A percentile compares a stretch with the other conserved stretches of the same genome.
Conservation (phyloP, 805 yeast genomes). For the Myxozyma nipponensis region DNA sequence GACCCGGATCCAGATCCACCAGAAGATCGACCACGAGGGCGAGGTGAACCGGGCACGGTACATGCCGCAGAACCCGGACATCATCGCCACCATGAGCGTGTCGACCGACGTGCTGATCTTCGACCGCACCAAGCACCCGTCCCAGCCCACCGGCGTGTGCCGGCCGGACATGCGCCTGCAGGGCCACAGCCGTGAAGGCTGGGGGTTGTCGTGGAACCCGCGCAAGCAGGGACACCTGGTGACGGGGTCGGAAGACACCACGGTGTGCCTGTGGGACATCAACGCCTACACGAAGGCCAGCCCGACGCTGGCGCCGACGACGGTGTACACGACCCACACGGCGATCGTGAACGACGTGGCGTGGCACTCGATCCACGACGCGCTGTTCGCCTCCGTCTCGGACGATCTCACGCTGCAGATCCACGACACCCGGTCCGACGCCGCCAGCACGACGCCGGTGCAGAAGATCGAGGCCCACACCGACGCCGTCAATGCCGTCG, state of each 20-base stretch:
- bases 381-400: conserved; percentile 63
- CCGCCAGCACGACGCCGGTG: conserved; percentile 33
- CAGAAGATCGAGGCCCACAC: conserved; percentile 48
- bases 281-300: conserved; percentile 28
- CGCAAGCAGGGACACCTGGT: conserved; percentile 43
- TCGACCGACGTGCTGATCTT: conserved; percentile 37
- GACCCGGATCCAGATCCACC: conserved; percentile 44
- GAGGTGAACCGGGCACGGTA: conserved; percentile 62
- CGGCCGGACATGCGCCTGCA: conserved; percentile 53
- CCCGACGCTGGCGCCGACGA: conserved; percentile 42
- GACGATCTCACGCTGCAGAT: conserved; percentile 64
- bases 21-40: conserved; percentile 59
- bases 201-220: conserved; percentile 65
- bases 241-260: conserved; percentile 63
- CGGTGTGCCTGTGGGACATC: conserved; percentile 69
- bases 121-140: conserved; percentile 71
- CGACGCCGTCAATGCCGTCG: conserved; percentile 64
- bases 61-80: conserved; percentile 46
- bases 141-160: conserved; percentile 40
- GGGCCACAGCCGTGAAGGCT: conserved; percentile 64
- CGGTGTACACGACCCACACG: conserved; percentile 48
- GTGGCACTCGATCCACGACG: conserved; percentile 46
- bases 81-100: conserved; percentile 53
- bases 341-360: conserved; percentile 65
- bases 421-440: conserved; percentile 52